Evolutionary conservation across 2,329 filamentous ascomycete species (phyloP), one percentile per base, ranked within the genome.

Genomic region (Tetracladium maxilliforme): DNA sequence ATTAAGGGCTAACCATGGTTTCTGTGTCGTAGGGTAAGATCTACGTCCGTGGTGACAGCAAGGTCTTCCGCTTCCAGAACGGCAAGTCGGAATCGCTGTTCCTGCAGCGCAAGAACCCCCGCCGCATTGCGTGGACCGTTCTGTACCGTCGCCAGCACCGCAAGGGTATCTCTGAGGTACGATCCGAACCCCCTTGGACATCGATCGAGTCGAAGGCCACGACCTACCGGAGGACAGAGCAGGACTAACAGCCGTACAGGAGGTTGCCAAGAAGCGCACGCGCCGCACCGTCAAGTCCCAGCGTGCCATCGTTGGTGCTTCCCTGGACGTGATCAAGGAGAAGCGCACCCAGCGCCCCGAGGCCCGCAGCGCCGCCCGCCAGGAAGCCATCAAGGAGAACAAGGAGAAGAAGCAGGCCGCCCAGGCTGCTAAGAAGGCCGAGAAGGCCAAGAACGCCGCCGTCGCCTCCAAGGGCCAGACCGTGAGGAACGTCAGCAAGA

Each of bases 101-200:
- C 77, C 82, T 95, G 48, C 90, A 98, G 75, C 87, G 90, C 73
- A 98, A 98, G 83, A 98, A 98, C 77, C 90, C 90, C 58, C 87
- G 90, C 63, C 84, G 87, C 59, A 95, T 98, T 62, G 77, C 87
- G 47, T 98, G 90, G 90, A 98, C 90, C 44, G 77, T 86, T 50
- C 81, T 98, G 41, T 98, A 82, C 82, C 78, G 90, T 61, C 81
- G 87, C 64, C 82, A 92, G 69, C 87, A 94, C 79, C 90, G 86
- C 73, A 98, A 98, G 84, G 90, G 90, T 78, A 92, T 95, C 67
- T 92, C 87, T 72, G 90, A 98, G 86, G 90, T 95, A 78, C 67
- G 79, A 58, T 26, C 33, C 27, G 10, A 23, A 32, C 24, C 29
- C 22, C 18, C 7, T 19, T 10, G 19, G 15, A 15, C 13, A 28